Conservation (phyloP, 768 basidiomycete genomes). For the Sistotremastrum suecicum region DNA sequence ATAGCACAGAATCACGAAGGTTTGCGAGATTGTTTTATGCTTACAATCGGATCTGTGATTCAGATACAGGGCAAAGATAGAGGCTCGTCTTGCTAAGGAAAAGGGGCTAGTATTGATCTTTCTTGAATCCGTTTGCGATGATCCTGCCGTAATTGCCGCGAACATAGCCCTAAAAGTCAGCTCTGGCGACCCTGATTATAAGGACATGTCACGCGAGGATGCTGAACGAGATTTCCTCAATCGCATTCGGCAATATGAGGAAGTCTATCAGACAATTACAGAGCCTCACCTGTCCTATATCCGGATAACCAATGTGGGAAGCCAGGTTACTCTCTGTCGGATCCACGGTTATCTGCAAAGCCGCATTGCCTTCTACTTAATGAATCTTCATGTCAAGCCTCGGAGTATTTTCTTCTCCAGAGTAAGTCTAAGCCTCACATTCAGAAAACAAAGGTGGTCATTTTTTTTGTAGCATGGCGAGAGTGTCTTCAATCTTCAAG, state of each 20-base stretch:
- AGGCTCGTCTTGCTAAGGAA: constrained; percentile 72
- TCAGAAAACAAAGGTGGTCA: not conserved
- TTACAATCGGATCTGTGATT: not conserved
- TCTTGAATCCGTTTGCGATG: constrained; percentile 89
- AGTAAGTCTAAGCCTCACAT: constrained; percentile 30
- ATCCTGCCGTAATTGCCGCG: constrained; percentile 86
- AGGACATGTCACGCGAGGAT: constrained; percentile 68
- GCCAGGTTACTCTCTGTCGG: constrained; percentile 68
- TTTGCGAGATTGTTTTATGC: not conserved
- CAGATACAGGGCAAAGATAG: constrained; percentile 56
- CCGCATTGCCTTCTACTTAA: constrained; percentile 95
- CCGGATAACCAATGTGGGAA: constrained; percentile 86
- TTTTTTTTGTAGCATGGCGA: constrained; percentile 73
- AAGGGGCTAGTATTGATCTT: constrained; percentile 82
- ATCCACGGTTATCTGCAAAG: constrained; percentile 95
- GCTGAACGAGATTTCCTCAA: constrained; percentile 84
- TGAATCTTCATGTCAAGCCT: constrained; percentile 96
- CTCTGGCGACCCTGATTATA: constrained; percentile 97
- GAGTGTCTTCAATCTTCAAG: constrained; percentile 91
- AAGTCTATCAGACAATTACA: constrained; percentile 88
- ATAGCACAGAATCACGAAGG: constrained; percentile 72
- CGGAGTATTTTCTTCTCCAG: constrained; percentile 92
- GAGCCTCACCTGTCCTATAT: constrained; percentile 86
- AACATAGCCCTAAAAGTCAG: constrained; percentile 94
- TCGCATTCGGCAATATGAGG: constrained; percentile 87